Evolutionary conservation across 1,284 basidiomycete genomes (phyloP).

Genomic region (Ganoderma lingzhi): DNA sequence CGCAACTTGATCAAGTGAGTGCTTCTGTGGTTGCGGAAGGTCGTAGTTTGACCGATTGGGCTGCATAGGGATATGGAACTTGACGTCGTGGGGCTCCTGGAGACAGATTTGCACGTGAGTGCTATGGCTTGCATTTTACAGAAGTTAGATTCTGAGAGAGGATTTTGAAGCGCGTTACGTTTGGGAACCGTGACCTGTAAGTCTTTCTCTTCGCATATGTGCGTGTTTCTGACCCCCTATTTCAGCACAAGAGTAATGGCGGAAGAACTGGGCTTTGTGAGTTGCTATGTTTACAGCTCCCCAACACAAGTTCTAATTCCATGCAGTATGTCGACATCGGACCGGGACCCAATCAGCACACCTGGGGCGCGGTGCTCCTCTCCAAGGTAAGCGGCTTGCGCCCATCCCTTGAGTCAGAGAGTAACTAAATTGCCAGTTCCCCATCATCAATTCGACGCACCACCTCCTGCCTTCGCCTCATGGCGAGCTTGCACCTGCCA

Average conservation of each 20-base stretch:
- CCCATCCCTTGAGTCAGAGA: not conserved
- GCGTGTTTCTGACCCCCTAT: conserved; percentile 17
- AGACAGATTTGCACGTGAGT: conserved; percentile 87
- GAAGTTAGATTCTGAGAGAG: not conserved
- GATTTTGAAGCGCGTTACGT: conserved; percentile 74
- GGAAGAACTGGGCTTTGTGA: conserved; percentile 86
- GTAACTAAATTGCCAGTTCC: conserved; percentile 62
- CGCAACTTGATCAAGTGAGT: conserved; percentile 71
- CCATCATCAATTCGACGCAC: conserved; percentile 90
- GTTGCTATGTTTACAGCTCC: conserved; percentile 34
- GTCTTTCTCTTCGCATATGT: conserved; percentile 36
- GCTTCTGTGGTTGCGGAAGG: conserved; percentile 5
- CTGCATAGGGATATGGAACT: conserved; percentile 77
- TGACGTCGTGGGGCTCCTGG: conserved; percentile 84
- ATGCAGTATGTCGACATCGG: conserved; percentile 80
- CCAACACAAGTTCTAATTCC: conserved; percentile 16
- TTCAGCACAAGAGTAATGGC: conserved; percentile 76
- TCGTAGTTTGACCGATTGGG: not conserved
- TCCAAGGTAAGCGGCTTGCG: conserved; percentile 68
- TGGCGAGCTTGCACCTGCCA: conserved; percentile 93
- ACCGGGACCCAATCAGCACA: conserved; percentile 90
- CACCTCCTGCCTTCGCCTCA: conserved; percentile 90
- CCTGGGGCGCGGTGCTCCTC: conserved; percentile 88
- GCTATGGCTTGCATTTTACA: conserved; percentile 4
- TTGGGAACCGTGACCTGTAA: conserved; percentile 89